Evolutionary conservation across 495 filamentous ascomycete genomes (phyloP), one percentile per base, ranked within the genome.

Genomic region (Neurospora terricola): DNA sequence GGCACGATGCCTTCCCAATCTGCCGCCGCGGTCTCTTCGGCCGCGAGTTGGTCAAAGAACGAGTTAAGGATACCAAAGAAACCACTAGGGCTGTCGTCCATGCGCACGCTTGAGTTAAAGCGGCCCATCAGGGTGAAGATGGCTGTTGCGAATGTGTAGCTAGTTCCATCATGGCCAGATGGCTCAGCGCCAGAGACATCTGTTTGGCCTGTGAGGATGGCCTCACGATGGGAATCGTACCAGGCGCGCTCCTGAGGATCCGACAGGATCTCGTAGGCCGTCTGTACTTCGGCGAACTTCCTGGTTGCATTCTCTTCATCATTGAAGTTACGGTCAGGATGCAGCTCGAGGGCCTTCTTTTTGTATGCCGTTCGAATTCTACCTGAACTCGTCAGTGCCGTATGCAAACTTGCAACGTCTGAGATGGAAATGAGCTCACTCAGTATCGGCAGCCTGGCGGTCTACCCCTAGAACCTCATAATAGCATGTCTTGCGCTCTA

Each of bases 311-410:
- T 88, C 74, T 96, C 93, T 70, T 89, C 89, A 78, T 97, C 90
- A 73, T 91, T 92, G 81, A 90, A 93, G 81, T 99, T 99, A 75
- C 95, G 91, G 80, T 99, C 96, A 2, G 96, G 96, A 80, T 99
- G 96, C 4, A 97, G 84, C 79, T 97, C 94, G 38, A 99, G 88
- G 3, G 96, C 96, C 80, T 94, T 98, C 73, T 82, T 90, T 73
- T 92, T 88, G 80, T 98, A 99, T 12, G 94, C 94, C 73, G 94
- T 96, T 77, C 97, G 96, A 76, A 99, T 94, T 70, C 94, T 97
- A 66, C 18, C 14, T 48, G 27, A 69, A 40, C 42, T 38, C 48
- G 72, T 74, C 72, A 76, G 76, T 30, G 45, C 14, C 68, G 9
- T 11, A 23, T 68, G 36, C 23, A 66, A 78, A 62, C 37, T 34